Base-by-base conservation (phyloP, 768 basidiomycete genomes). In the Naganishia friedmannii region DNA sequence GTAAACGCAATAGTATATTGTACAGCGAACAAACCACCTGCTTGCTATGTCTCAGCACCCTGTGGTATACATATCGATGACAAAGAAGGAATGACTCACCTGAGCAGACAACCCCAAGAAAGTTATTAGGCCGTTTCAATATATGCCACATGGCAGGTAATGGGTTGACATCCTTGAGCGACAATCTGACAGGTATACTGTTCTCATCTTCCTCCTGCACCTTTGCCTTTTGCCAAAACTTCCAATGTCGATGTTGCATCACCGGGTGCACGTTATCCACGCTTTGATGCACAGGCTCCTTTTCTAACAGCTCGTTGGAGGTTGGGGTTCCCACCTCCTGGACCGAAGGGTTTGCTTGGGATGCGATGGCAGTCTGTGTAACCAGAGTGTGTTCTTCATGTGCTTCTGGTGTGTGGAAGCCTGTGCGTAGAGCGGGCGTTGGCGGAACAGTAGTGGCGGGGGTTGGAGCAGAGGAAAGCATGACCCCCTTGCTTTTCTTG, bases 1-100 rank as follows among this genome's bases (percentile, higher is more conserved):
- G 90, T 90, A 77, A 92, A 94, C 2, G 86, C 82, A 45, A 93
- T 84, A 53, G 86, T 83, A 78, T 89, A 93, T 46, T 83, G 85
- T 65, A 87, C 88, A 0, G 87, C 89, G 75, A 90, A 93, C 13
- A 88, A 80, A 28, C 90, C 76, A 19, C 89, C 91, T 88, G 72
- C 19, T 12, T 31, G 54, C 54, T 65, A 34, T 74, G 19, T 15
- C 71, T 48, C 23, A 39, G 69, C 34, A 17, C 71, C n/a, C 51
- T 15, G 73, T 70, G 53, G 63, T 53, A 17, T 13, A 29, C 7
- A 39, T 34, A 13, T 37, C 26, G 26, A 29, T 46, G 45, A 34
- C 12, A 39, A 1, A 45, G 55, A 37, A 10, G 58, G 46, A 29
- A 37, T n/a, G 32, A 70, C 85, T 51, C 69, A 88, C 89, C 88